Percentiles rank a stretch among this genome's conserved stretches.
These are phyloP conservation scores for Melaleuca alternifolia DNA, from an alignment of 345 rosid species.

Conservation along the genomic window DNA sequence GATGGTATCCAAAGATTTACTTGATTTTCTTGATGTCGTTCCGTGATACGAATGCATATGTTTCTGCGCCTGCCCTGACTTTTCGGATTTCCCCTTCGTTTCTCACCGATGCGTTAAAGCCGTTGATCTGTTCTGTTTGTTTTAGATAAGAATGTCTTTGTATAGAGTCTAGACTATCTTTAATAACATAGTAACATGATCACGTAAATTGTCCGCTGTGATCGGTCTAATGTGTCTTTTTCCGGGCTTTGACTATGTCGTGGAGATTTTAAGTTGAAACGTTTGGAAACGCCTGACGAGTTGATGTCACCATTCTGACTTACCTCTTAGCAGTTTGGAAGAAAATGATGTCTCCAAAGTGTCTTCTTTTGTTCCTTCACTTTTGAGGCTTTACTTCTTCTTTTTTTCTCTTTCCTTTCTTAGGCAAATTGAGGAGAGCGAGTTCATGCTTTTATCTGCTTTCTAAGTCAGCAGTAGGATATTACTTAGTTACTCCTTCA, in stretches of 20 bases:
- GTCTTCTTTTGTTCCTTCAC: neutral
- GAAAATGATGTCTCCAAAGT: neutral
- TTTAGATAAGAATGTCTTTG: neutral
- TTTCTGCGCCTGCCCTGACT: neutral
- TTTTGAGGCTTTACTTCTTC: neutral
- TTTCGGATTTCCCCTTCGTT: neutral
- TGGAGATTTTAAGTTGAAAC: neutral
- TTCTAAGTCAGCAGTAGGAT: neutral
- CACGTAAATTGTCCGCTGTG: neutral
- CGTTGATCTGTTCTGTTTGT: neutral
- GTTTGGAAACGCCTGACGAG: neutral
- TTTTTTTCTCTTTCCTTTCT: neutral
- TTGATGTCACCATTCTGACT: neutral
- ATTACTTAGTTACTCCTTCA: neutral
- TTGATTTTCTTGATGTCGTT: neutral
- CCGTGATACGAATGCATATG: neutral
- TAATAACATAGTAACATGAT: neutral
- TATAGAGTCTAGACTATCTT: neutral
- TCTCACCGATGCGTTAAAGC: neutral
- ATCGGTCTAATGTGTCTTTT: neutral
- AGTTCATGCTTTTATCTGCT: neutral
- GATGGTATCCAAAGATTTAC: conserved; percentile 41
- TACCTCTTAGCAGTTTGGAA: neutral
- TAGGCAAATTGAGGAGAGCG: neutral
- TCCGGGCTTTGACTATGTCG: neutral